Base-by-base conservation (phyloP, 2,329 filamentous ascomycete genomes). In the Mycosphaerella arachidis region DNA sequence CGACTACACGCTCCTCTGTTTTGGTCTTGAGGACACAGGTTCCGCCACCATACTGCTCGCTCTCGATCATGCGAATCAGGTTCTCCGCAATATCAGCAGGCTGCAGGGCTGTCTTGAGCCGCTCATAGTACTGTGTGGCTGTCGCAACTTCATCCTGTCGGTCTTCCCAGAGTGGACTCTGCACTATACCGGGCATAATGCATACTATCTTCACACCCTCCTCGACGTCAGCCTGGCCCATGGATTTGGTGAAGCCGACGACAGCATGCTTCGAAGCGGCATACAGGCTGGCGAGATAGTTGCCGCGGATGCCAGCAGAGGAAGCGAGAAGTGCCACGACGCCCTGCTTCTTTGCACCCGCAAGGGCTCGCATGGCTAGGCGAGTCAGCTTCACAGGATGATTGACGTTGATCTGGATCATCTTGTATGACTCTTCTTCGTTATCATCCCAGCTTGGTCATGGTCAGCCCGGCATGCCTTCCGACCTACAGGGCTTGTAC, bases 201-300 rank as follows among this genome's bases (percentile, higher is more conserved):
- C 72, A 73, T 48, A 78, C 77, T 33, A 78, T 70, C 4, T 76
- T 71, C 3, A 78, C 57, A 2, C 78, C 77, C 1, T 75, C 63
- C 1, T 72, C 71, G 0, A 77, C 75, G 60, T 79, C 78, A 53
- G 78, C 77, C 53, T 78, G 75, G 0, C 76, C 76, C 0, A 76
- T 75, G 1, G 74, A 76, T 4, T 75, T 73, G n/a, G 75, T 76
- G 33, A 79, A 71, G 1, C 76, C 76, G 37, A 79, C 73, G 20
- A 78, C 69, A 4, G 72, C 77, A 61, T 76, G 76, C 64, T 79
- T 79, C 2, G 74, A 73, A 0, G 73, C 71, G 12, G 73, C 74
- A 53, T 73, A 72, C 1, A 65, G 53, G 20, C 53, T 53, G 10
- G 62, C 64, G 13, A 66, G 45, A 54, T 64, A 66, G 40, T 66